Base-by-base conservation (phyloP, 129 eudicot species). In the Flaveria robusta region DNA sequence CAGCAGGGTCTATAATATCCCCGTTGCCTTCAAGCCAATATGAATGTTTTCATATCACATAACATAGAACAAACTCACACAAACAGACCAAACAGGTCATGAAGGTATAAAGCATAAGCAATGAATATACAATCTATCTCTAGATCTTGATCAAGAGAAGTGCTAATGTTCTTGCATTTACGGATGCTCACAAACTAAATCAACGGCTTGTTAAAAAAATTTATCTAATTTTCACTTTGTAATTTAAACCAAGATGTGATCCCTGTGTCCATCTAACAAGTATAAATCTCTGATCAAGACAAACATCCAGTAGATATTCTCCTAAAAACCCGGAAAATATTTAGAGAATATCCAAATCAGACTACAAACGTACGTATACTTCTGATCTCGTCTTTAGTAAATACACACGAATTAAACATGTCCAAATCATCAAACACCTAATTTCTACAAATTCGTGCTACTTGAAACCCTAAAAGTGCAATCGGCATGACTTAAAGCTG, bases 391-490 rank as follows among this genome's bases (percentile, higher is more conserved):
- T 41, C 54, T 81, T 50, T 60, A 78, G 69, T 74, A 72, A 77
- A 72, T 26, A 71, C 20, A 42, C 39, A 58, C 7, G 5, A 27
- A 10, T 46, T 47, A 74, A 68, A 74, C 34, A 41, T 26, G 5
- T 31, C 37, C 37, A 31, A 31, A 31, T 31, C 37, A 31, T 31
- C 20, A 42, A 69, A 42, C 59, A 52, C 7, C 71, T 68, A 74
- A 63, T 64, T 69, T 54, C 62, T 43, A 59, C 71, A 71, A 71
- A 72, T 71, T 65, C 34, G 16, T 19, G 82, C 68, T 71, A 23
- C 43, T 69, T 70, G 62, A 83, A 83, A 83, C 84, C 87, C 87
- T 83, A 79, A 66, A 70, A 58, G 4, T 0, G 34, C 29, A 83
- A 83, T 79, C 77, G 58, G 49, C 68, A 31, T 7, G 41, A 77